These are phyloP conservation scores for Arabidopsis arenosa DNA, from an alignment of 345 rosid genomes.

Conservation along the genomic window DNA sequence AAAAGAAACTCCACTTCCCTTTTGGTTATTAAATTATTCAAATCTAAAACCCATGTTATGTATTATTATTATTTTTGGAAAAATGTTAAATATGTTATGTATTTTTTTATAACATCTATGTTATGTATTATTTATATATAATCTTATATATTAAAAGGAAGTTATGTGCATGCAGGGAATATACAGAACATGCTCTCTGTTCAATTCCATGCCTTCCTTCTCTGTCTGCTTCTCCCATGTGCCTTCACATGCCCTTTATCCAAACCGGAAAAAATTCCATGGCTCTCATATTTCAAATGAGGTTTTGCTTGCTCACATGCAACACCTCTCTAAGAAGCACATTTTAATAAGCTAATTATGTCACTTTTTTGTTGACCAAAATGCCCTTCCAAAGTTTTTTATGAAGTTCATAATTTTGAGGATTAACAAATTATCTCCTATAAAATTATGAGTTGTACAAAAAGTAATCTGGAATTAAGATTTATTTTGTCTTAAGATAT, in stretches of 20 bases:
- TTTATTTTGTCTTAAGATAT: background rate
- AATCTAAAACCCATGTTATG: background rate
- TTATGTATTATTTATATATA: too few relatives aligned
- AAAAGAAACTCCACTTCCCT: background rate
- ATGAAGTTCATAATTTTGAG: too few relatives aligned
- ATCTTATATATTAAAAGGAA: background rate
- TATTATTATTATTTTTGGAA: background rate
- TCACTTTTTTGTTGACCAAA: too few relatives aligned
- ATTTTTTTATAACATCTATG: too few relatives aligned
- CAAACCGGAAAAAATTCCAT: slow-evolving; percentile 20
- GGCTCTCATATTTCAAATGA: slow-evolving; percentile 33
- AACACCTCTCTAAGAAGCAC: background rate
- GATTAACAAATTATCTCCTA: too few relatives aligned
- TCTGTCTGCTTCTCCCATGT: slow-evolving; percentile 44
- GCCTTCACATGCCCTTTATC: slow-evolving; percentile 40
- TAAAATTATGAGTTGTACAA: too few relatives aligned
- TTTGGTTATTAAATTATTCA: background rate
- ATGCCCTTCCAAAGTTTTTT: too few relatives aligned
- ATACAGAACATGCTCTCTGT: slow-evolving; percentile 45
- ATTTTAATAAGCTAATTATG: too few relatives aligned
- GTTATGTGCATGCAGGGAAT: slow-evolving; percentile 47
- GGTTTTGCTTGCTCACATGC: slow-evolving; percentile 38
- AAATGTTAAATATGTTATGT: too few relatives aligned
- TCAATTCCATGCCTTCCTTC: slow-evolving; percentile 36
- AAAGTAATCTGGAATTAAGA: too few relatives aligned